Conservation (phyloP, 768 basidiomycete genomes). For the Sarcodon aspratus region DNA sequence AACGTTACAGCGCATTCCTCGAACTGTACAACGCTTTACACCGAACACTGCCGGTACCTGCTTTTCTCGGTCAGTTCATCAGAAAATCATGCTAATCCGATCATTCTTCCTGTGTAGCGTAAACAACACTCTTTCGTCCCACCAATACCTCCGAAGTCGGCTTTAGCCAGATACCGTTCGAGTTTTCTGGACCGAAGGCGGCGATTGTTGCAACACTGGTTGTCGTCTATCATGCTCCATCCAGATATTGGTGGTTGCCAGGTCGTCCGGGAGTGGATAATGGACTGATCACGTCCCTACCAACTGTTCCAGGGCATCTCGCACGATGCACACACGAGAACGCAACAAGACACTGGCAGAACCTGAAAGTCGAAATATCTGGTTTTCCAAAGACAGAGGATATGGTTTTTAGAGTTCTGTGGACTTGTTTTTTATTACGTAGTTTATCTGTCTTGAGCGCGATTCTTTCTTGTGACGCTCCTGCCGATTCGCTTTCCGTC, state of each 20-base stretch:
- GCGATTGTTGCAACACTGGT: conserved; percentile 53
- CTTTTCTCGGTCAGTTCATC: neutral
- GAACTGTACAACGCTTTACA: conserved; percentile 37
- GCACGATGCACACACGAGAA: no score
- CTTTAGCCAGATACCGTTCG: conserved; percentile 53
- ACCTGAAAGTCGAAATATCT: neutral
- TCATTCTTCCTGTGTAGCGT: conserved; percentile 18
- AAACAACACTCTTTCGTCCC: conserved; percentile 40
- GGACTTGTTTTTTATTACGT: neutral
- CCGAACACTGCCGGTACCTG: conserved; percentile 40
- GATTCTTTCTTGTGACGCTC: neutral
- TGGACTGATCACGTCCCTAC: conserved; percentile 18
- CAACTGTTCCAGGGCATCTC: no score
- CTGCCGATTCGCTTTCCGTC: no score
- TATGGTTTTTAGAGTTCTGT: no score
- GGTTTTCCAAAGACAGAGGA: no score
- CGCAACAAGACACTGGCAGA: no score
- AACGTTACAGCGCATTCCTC: conserved; percentile 57
- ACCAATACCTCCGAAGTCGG: conserved; percentile 54
- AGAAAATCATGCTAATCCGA: neutral
- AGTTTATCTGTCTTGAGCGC: neutral
- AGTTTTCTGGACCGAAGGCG: conserved; percentile 58
- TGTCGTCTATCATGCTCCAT: conserved; percentile 50
- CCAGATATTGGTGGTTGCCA: conserved; percentile 59
- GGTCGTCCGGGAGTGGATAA: conserved; percentile 52